Evolutionary conservation across 2,329 filamentous ascomycete genomes (phyloP).

Genomic region (Botrytis porri): DNA sequence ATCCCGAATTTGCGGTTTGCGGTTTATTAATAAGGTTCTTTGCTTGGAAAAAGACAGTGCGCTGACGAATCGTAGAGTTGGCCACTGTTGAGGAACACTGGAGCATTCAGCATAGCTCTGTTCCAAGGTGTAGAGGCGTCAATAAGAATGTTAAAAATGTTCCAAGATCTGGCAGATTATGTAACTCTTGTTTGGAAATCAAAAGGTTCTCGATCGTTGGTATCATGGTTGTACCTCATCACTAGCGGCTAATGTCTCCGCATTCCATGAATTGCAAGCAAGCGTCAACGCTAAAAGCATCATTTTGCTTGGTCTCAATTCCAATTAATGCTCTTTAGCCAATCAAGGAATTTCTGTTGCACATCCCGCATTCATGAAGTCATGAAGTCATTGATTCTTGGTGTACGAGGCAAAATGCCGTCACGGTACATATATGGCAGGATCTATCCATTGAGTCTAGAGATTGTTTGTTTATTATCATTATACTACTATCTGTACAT

Average conservation of each 20-base stretch:
- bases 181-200: neutral
- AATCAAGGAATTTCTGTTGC: slow-evolving; percentile 1
- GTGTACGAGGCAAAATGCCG: neutral
- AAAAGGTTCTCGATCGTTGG: slow-evolving; percentile 3
- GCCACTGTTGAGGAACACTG: neutral
- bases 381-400: slow-evolving; percentile 1
- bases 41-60: neutral
- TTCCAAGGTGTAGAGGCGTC: neutral
- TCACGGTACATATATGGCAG: neutral
- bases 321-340: neutral
- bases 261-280: neutral
- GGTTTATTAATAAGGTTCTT: neutral
- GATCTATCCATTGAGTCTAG: neutral
- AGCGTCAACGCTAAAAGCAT: neutral
- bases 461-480: neutral
- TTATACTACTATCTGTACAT: neutral
- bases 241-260: neutral
- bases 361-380: slow-evolving; percentile 4
- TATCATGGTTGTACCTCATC: neutral
- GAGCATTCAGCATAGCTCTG: neutral
- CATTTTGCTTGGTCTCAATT: neutral
- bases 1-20: neutral
- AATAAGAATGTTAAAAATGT: neutral
- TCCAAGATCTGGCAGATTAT: neutral
- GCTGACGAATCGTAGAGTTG: neutral